Conservation (phyloP, 1,139 yeast genomes). For the Blastobotrys proliferans region DNA sequence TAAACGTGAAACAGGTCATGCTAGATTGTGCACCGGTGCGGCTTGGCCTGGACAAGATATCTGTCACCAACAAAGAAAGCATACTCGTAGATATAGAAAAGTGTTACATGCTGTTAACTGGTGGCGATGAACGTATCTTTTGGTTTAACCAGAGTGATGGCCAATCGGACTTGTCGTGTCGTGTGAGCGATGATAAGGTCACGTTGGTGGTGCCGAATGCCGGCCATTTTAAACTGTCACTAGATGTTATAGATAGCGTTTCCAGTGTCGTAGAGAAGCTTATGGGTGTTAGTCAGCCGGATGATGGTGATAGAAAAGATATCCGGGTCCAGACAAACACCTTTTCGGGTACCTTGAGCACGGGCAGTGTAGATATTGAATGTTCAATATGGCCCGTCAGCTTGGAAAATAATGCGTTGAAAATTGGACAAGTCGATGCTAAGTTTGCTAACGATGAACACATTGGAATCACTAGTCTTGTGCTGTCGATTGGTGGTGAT, state of each 20-base stretch:
- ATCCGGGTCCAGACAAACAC: slow-evolving; percentile 21
- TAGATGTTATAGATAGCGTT: too few species aligned
- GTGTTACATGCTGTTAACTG: background rate
- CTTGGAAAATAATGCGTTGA: slow-evolving; percentile 16
- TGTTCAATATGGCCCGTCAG: slow-evolving; percentile 23
- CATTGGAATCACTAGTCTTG: slow-evolving; percentile 1
- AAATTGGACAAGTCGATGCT: slow-evolving; percentile 7
- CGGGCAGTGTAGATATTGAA: slow-evolving; percentile 16
- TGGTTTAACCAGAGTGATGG: slow-evolving; percentile 16
- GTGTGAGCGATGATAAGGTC: slow-evolving; percentile 11
- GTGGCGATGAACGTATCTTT: slow-evolving; percentile 4
- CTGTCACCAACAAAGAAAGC: slow-evolving; percentile 3
- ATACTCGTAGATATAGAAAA: slow-evolving; percentile 1
- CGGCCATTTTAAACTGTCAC: slow-evolving; percentile 14
- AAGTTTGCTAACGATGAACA: slow-evolving; percentile 5
- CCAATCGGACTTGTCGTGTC: slow-evolving; percentile 11
- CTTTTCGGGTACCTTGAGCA: slow-evolving; percentile 16
- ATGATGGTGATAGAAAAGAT: slow-evolving; percentile 4
- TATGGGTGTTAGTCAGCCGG: too few species aligned
- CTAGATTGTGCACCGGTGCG: slow-evolving; percentile 5
- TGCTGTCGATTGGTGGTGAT: slow-evolving; percentile 5
- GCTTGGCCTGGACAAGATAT: slow-evolving; percentile 12
- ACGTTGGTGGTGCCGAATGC: slow-evolving; percentile 24
- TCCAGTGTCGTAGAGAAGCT: too few species aligned
- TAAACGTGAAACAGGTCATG: slow-evolving; percentile 3